Base-by-base conservation (phyloP, 2,329 filamentous ascomycete genomes). In the Fusarium sp. region DNA sequence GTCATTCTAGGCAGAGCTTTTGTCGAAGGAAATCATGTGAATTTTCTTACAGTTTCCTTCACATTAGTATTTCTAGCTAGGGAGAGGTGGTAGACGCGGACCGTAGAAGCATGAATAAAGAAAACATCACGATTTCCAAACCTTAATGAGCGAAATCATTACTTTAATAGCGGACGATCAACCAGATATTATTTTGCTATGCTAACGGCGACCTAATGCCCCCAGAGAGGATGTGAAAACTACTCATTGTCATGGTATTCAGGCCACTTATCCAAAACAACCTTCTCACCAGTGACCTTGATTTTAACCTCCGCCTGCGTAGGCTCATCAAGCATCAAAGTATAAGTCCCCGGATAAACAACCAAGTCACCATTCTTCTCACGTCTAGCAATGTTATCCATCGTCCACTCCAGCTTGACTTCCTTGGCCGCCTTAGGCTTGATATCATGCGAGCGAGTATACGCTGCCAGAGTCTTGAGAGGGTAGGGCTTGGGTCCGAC, bases 401-500 rank as follows among this genome's bases (percentile, higher is more conserved):
- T 11, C 1, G 60, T 63, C 60, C 60, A 63, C 3, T 48, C 21
- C 0, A 63, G 18, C 10, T 30, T 30, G 1, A 56, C 21, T 1
- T 56, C 34, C 18, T 55, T 63, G 0, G 48, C 37, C 0, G 42
- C 30, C 2, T 42, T 18, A 0, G 60, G 42, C 2, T 30, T 45
- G 7, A 63, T 41, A 2, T 56, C 58, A 0, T 63, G 27, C 0
- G 45, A 63, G 1, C 60, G 60, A 0, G 41, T 25, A 11, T 63
- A 63, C 2, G 60, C 58, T 2, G 58, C 58, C 2, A 63, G 48
- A 0, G 60, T 63, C 34, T 63, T 63, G 7, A 55, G 27, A 1
- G 60, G 58, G 2, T 63, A 63, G 1, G 60, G 58, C 10, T 63
- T 63, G 0, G 60, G 60, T 12, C 58, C 60, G 3, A 63, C 48